Evolutionary conservation across 768 basidiomycete species (phyloP).

Genomic region (Chiua virens): DNA sequence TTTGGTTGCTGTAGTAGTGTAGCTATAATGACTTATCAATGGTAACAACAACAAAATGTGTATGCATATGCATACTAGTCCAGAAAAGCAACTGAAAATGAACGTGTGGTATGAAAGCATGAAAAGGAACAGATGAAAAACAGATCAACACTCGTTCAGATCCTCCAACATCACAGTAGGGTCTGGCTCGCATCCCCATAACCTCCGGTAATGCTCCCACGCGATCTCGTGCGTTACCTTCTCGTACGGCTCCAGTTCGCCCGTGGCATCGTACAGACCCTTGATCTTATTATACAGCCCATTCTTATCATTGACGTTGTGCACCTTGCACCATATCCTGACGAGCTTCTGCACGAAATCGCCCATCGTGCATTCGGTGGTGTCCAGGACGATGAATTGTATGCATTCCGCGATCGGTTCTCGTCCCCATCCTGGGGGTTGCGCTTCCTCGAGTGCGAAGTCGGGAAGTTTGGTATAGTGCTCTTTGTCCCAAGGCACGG

Average conservation of each 20-base stretch:
- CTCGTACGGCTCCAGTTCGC: conserved; percentile 28
- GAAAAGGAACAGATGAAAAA: not conserved
- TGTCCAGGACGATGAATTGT: conserved; percentile 31
- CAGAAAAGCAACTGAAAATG: not conserved
- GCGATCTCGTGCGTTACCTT: conserved; percentile 12
- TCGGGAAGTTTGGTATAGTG: conserved; percentile 20
- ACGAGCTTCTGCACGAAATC: conserved; percentile 31
- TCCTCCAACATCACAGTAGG: conserved; percentile 2
- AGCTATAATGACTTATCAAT: not conserved
- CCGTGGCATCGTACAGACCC: conserved; percentile 19
- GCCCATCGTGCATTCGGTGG: conserved; percentile 25
- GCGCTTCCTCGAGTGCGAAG: conserved; percentile 24
- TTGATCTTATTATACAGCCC: conserved; percentile 23
- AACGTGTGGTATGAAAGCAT: not conserved
- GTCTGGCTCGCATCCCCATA: conserved; percentile 25
- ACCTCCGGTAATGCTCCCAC: conserved; percentile 8
- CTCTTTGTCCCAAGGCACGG: conserved; percentile 25
- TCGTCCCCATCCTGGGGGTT: conserved; percentile 16
- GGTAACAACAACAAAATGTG: not conserved
- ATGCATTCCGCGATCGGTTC: conserved; percentile 27
- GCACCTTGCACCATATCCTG: conserved; percentile 28
- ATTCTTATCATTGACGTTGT: conserved; percentile 20
- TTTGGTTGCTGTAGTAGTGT: not conserved
- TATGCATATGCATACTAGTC: not conserved
- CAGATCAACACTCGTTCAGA: not conserved